Conservation (phyloP, 805 yeast genomes). For the Candida ovalis region DNA sequence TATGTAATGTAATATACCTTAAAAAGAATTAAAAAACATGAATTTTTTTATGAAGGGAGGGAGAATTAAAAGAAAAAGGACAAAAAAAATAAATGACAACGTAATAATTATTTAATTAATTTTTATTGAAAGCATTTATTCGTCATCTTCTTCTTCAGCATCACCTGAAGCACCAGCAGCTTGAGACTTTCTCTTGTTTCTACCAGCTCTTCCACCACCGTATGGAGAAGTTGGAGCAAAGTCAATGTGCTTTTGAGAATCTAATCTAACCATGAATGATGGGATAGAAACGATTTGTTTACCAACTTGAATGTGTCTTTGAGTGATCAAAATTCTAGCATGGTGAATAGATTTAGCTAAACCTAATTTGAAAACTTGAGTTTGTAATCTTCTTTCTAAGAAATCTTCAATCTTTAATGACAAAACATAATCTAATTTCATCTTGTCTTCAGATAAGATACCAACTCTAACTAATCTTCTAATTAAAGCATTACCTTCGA, state of each 20-base stretch:
- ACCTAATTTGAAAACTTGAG: conserved; percentile 99
- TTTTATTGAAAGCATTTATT: conserved; percentile 38
- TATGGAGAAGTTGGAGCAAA: conserved; percentile 98
- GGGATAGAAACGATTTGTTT: conserved; percentile 98
- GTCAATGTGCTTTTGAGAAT: conserved; percentile 99
- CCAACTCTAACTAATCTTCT: conserved; percentile 99
- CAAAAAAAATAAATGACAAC: conserved; percentile 5
- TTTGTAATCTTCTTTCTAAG: conserved; percentile 99
- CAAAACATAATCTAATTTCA: conserved; percentile 99
- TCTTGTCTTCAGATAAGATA: conserved; percentile 98
- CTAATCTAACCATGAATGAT: conserved; percentile 99
- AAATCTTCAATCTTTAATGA: conserved; percentile 98
- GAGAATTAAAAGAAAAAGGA: conserved; percentile 8
- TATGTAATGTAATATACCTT: neutral
- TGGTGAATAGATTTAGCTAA: conserved; percentile 99
- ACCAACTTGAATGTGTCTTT: conserved; percentile 99
- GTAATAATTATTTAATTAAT: conserved; percentile 2
- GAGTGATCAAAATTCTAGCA: conserved; percentile 98
- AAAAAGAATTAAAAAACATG: conserved; percentile 6
- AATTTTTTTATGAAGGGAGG: conserved; percentile 1
- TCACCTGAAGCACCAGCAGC: conserved; percentile 66
- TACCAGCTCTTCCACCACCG: conserved; percentile 99
- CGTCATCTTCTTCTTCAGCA: conserved; percentile 59
- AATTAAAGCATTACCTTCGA: conserved; percentile 99
- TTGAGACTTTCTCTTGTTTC: conserved; percentile 95